These are phyloP conservation scores for Hemileia vastatrix DNA, from an alignment of 1,284 basidiomycete genomes.

Conservation along the genomic window DNA sequence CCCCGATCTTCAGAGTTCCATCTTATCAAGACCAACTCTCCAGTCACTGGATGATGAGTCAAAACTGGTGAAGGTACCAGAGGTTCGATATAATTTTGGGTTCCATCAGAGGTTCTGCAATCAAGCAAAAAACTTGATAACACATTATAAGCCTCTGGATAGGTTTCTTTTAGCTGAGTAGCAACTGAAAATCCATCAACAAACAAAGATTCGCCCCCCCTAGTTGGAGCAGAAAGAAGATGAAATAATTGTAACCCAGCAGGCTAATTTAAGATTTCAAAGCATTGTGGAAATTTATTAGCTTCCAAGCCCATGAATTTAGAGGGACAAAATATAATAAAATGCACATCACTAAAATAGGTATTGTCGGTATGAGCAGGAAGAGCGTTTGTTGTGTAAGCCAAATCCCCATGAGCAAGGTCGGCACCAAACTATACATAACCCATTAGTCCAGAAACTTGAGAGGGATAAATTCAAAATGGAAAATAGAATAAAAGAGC, in stretches of 20 bases:
- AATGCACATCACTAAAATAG: slow-evolving; percentile 60
- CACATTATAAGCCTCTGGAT: slow-evolving; percentile 63
- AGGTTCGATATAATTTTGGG: slow-evolving; percentile 54
- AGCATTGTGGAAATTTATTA: neutral
- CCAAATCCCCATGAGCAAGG: slow-evolving; percentile 76
- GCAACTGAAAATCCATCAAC: slow-evolving; percentile 93
- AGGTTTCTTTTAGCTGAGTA: slow-evolving; percentile 59
- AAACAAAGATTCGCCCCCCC: slow-evolving; percentile 76
- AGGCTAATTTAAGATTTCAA: slow-evolving; percentile 52
- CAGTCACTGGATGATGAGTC: slow-evolving; percentile 55
- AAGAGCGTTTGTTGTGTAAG: slow-evolving; percentile 76
- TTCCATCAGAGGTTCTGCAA: slow-evolving; percentile 57
- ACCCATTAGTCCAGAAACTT: slow-evolving; percentile 63
- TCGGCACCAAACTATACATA: slow-evolving; percentile 88
- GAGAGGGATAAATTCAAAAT: neutral
- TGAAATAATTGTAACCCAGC: slow-evolving; percentile 92
- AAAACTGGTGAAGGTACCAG: slow-evolving; percentile 48
- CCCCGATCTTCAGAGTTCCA: slow-evolving; percentile 96
- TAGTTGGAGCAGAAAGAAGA: slow-evolving; percentile 56
- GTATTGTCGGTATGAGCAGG: slow-evolving; percentile 92
- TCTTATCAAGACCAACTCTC: slow-evolving; percentile 64
- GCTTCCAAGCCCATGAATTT: neutral
- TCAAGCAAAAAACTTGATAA: slow-evolving; percentile 61
- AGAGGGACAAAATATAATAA: neutral
- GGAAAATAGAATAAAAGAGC: slow-evolving; percentile 6